Evolutionary conservation across 2,329 filamentous ascomycete genomes (phyloP).

Genomic region (Thelonectria rubi): DNA sequence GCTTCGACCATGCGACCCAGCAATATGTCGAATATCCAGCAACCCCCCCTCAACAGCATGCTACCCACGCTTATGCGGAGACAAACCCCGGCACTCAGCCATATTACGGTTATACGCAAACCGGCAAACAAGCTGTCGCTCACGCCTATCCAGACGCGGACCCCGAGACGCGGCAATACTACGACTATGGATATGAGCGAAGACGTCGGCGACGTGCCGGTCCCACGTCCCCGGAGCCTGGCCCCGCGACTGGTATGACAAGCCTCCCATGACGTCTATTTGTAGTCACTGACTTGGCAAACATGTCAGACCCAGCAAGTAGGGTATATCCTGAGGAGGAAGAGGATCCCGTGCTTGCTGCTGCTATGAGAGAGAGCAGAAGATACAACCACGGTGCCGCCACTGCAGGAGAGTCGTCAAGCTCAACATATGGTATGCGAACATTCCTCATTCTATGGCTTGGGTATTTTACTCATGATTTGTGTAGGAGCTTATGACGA

Average conservation of each 20-base stretch:
- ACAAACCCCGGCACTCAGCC: no score
- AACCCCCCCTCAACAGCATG: not conserved
- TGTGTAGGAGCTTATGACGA: slow-evolving; percentile 30
- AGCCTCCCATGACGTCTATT: not conserved
- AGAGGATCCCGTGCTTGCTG: slow-evolving; percentile 30
- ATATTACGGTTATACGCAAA: no score
- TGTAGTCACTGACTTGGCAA: slow-evolving; percentile 6
- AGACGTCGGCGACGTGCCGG: not conserved
- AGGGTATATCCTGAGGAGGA: slow-evolving; percentile 4
- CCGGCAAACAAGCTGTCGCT: no score
- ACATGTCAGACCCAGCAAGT: not conserved
- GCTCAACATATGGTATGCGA: slow-evolving; percentile 34
- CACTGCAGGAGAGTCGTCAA: slow-evolving; percentile 27
- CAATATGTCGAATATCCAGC: slow-evolving; percentile 11
- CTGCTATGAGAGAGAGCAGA: slow-evolving; percentile 31
- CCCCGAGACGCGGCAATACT: no score
- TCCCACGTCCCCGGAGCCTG: not conserved
- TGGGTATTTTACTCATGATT: not conserved
- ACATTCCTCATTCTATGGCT: not conserved
- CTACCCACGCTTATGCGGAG: not conserved
- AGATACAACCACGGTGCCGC: slow-evolving; percentile 26
- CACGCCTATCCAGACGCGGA: no score
- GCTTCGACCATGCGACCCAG: not conserved
- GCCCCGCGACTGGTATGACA: slow-evolving; percentile 13
- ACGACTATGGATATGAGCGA: no score